phyloP scores from a whole-genome alignment of 345 rosid genomes.

The Acer campestre region DNA sequence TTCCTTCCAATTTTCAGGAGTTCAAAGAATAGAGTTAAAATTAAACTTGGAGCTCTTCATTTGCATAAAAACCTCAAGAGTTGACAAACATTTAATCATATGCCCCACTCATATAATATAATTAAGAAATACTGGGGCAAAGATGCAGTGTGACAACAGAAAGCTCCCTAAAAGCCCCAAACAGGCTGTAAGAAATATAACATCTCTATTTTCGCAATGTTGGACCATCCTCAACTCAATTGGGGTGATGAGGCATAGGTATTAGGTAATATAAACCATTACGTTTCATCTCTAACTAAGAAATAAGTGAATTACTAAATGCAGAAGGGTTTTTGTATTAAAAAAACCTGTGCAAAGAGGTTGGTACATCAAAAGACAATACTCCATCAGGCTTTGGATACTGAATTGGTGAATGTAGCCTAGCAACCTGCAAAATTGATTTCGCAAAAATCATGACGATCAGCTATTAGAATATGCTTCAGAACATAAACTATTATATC shows the following conservation, averaged over 20 bases:
- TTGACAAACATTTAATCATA: not conserved
- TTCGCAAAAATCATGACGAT: not conserved
- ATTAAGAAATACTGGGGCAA: not conserved
- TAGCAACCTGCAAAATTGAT: conserved; percentile 58
- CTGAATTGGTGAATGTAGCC: conserved; percentile 56
- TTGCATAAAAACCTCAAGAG: not conserved
- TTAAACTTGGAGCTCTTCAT: not conserved
- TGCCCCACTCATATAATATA: not conserved
- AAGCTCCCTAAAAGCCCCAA: not conserved
- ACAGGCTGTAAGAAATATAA: not conserved
- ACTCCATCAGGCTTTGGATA: conserved; percentile 90
- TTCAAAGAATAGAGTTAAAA: not conserved
- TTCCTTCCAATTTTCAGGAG: not conserved
- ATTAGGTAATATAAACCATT: conserved; percentile 6
- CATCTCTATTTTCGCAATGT: not conserved
- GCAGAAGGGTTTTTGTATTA: not conserved
- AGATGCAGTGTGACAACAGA: not conserved
- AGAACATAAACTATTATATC: not conserved
- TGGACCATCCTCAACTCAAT: not conserved
- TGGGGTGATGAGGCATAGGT: conserved; percentile 1
- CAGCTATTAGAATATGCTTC: not conserved
- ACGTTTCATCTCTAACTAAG: not conserved
- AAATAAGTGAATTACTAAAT: conserved; percentile 1
- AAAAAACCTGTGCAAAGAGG: conserved; percentile 85
- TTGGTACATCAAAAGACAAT: conserved; percentile 84